Evolutionary conservation across 129 eudicot genomes (phyloP).

Genomic region (Centella asiatica): DNA sequence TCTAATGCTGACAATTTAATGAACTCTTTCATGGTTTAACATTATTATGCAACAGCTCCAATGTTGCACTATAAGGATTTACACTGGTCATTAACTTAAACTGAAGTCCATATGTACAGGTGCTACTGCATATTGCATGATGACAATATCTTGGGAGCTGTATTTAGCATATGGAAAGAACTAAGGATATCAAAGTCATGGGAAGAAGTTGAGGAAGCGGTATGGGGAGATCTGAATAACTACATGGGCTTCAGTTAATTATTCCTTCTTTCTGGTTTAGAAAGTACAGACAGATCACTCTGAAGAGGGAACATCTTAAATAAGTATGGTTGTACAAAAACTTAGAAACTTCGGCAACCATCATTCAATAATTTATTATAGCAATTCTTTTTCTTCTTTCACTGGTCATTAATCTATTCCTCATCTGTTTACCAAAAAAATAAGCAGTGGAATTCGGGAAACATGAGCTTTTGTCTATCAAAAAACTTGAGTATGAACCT

Average conservation of each 20-base stretch:
- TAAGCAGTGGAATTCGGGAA: too few species aligned
- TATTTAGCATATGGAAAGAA: constrained; percentile 67
- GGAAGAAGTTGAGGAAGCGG: constrained; percentile 88
- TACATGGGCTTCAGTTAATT: constrained; percentile 18
- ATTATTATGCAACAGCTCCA: not conserved
- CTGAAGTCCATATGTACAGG: constrained; percentile 35
- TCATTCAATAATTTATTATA: too few species aligned
- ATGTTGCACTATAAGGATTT: not conserved
- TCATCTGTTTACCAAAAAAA: too few species aligned
- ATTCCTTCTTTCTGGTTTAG: not conserved
- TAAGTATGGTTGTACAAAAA: too few species aligned
- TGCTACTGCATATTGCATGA: constrained; percentile 87
- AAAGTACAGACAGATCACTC: too few species aligned
- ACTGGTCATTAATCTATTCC: too few species aligned
- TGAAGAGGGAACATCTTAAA: too few species aligned
- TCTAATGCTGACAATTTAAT: not conserved
- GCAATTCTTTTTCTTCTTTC: too few species aligned
- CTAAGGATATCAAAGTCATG: constrained; percentile 55
- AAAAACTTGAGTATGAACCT: too few species aligned
- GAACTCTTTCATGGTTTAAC: not conserved
- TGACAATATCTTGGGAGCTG: constrained; percentile 81
- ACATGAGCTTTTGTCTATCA: too few species aligned
- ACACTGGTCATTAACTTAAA: not conserved
- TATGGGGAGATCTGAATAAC: constrained; percentile 77
- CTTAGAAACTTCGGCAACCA: too few species aligned